phyloP scores from a whole-genome alignment of 2,329 filamentous ascomycete species.

The Colletotrichum tropicicola region DNA sequence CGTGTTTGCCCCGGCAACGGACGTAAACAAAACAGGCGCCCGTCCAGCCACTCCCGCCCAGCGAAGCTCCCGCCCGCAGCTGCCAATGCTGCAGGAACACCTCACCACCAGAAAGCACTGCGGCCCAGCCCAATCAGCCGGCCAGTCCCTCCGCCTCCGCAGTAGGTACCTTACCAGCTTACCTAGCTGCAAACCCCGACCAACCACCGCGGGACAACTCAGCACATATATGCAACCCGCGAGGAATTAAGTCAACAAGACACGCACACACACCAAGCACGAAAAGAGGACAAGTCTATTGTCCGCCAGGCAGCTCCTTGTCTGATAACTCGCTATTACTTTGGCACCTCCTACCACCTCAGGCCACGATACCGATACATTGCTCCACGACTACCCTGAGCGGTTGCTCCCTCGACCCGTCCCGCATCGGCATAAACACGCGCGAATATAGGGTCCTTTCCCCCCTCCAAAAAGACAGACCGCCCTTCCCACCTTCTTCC shows the following conservation, averaged over 20 bases:
- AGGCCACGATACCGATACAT: background rate
- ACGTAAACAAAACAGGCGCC: conserved; percentile 22
- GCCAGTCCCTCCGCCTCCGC: background rate
- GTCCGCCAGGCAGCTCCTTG: background rate
- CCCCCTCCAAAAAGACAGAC: background rate
- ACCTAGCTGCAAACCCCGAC: background rate
- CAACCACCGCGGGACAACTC: conserved; percentile 31
- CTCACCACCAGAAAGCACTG: background rate
- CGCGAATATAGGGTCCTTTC: conserved; percentile 4
- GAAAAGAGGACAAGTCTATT: no score
- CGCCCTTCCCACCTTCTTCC: background rate
- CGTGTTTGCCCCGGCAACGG: conserved; percentile 17
- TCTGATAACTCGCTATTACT: background rate
- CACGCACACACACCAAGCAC: no score
- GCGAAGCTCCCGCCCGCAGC: conserved; percentile 6
- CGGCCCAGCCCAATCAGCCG: conserved; percentile 16
- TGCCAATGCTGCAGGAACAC: conserved; percentile 22
- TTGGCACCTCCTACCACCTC: background rate
- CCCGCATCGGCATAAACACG: conserved; percentile 24
- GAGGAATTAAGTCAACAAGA: conserved; percentile 12
- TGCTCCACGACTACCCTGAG: background rate
- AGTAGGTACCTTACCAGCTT: no score
- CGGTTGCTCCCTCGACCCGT: conserved; percentile 29
- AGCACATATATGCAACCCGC: conserved; percentile 22
- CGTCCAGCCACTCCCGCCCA: conserved; percentile 18